Evolutionary conservation across 1,139 yeast genomes (phyloP).

Genomic region (Geotrichum fermentans): DNA sequence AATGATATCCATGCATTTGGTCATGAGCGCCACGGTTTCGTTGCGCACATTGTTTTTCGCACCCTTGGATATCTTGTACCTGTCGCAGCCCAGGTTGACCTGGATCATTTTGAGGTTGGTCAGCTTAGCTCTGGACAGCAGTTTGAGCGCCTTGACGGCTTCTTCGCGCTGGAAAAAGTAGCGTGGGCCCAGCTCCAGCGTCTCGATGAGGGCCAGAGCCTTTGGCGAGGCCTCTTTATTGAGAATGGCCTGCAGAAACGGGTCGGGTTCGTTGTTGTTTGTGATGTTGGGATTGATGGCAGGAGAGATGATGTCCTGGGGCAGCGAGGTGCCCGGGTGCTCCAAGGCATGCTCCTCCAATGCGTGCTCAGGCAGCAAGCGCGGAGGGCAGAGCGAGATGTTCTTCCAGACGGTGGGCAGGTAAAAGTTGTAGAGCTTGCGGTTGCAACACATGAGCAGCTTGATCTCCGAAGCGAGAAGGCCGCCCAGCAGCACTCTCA

Average conservation of each 20-base stretch:
- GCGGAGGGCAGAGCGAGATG: conserved; percentile 16
- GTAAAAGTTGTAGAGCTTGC: conserved; percentile 3
- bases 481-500: conserved; percentile 3
- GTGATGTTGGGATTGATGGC: conserved; percentile 12
- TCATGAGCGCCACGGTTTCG: conserved; percentile 15
- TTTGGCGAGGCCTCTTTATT: conserved; percentile 11
- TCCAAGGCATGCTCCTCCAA: conserved; percentile 11
- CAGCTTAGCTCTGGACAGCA: conserved; percentile 7
- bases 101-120: conserved; percentile 11
- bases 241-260: conserved; percentile 8
- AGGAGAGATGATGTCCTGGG: conserved; percentile 12
- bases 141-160: conserved; percentile 13
- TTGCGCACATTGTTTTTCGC: conserved; percentile 10
- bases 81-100: conserved; percentile 16
- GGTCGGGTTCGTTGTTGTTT: conserved; percentile 11
- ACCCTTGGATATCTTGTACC: conserved; percentile 16
- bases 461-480: conserved; percentile 8
- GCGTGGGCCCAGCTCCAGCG: conserved; percentile 16
- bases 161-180: conserved; percentile 14
- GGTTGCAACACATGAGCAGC: neutral
- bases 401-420: conserved; percentile 13
- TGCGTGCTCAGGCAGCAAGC: conserved; percentile 10
- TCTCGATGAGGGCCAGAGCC: conserved; percentile 13
- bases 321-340: conserved; percentile 15
- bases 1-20: conserved; percentile 8